A percentile compares a stretch with the other conserved stretches of the same genome.
These are phyloP conservation scores for Daldinia loculata DNA, from an alignment of 495 filamentous ascomycete species.

Conservation along the genomic window DNA sequence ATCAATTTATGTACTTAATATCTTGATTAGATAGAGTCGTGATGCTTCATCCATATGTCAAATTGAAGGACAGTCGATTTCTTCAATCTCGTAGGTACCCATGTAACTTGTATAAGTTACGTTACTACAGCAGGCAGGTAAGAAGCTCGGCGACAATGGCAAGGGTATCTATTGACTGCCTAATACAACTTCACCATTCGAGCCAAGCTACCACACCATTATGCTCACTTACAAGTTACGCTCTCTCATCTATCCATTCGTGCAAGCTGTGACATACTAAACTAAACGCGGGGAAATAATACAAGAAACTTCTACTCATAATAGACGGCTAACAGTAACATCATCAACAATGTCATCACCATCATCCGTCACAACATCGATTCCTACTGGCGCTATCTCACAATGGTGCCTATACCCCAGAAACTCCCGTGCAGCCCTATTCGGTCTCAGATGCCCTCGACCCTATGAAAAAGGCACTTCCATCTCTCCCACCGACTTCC, in stretches of 20 bases:
- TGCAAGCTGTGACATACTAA: neutral
- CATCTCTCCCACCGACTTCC: conserved; percentile 1
- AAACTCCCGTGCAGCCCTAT: neutral
- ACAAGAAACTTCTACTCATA: neutral
- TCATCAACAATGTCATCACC: conserved; percentile 7
- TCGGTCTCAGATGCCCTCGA: neutral
- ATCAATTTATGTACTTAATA: neutral
- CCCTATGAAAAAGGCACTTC: neutral
- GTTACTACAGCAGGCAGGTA: neutral
- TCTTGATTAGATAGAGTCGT: neutral
- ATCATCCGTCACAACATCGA: conserved; percentile 24
- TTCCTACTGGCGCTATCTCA: conserved; percentile 25
- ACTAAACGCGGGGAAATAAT: neutral
- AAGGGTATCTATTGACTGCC: neutral
- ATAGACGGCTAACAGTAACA: neutral
- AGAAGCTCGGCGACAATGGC: neutral
- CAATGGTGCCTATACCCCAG: conserved; percentile 20
- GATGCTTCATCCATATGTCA: neutral
- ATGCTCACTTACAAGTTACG: neutral
- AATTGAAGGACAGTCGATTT: neutral
- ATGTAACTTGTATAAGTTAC: neutral
- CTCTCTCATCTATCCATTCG: neutral
- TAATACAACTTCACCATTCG: conserved; percentile 13
- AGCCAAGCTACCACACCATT: neutral
- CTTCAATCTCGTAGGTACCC: neutral